Percentiles rank a stretch among this genome's conserved stretches.
phyloP scores from a whole-genome alignment of 768 basidiomycete species.

The Boletus rufocinnamomeus region DNA sequence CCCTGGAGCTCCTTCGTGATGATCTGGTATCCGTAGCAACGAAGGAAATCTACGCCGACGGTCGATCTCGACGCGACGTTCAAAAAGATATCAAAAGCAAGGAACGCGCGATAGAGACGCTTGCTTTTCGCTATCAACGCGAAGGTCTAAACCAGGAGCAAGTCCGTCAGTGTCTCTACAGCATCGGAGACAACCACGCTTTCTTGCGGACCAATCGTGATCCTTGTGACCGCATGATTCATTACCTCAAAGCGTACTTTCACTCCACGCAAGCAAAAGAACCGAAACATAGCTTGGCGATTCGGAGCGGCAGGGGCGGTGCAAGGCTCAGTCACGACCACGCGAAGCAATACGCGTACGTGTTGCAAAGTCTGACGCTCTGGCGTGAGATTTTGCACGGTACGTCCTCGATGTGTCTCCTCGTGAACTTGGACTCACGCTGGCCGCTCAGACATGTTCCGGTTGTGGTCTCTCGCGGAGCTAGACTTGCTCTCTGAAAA shows the following conservation, averaged over 20 bases:
- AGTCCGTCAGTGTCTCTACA: conserved; percentile 78
- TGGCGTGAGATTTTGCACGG: conserved; percentile 88
- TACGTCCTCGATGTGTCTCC: conserved; percentile 30
- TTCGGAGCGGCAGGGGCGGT: conserved; percentile 78
- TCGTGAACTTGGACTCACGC: conserved; percentile 3
- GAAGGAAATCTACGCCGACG: conserved; percentile 77
- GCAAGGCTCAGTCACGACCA: conserved; percentile 85
- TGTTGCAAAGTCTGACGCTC: conserved; percentile 81
- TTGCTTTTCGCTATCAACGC: conserved; percentile 63
- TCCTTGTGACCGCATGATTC: conserved; percentile 85
- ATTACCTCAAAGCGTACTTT: conserved; percentile 73
- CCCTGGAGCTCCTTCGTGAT: conserved; percentile 70
- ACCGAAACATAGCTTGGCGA: conserved; percentile 67
- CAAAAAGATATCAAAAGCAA: conserved; percentile 84
- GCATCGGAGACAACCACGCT: conserved; percentile 88
- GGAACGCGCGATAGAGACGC: conserved; percentile 79
- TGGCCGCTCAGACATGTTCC: conserved; percentile 72
- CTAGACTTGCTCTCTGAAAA: conserved; percentile 79
- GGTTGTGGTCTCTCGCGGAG: conserved; percentile 79
- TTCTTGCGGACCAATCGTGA: conserved; percentile 86
- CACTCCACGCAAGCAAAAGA: conserved; percentile 71
- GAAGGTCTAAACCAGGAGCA: conserved; percentile 62
- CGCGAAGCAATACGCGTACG: conserved; percentile 81
- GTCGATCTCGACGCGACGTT: conserved; percentile 70
- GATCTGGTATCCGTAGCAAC: conserved; percentile 76